phyloP scores from a whole-genome alignment of 176 grass and related monocot genomes.

The Rhipidocladum racemiflorum region DNA sequence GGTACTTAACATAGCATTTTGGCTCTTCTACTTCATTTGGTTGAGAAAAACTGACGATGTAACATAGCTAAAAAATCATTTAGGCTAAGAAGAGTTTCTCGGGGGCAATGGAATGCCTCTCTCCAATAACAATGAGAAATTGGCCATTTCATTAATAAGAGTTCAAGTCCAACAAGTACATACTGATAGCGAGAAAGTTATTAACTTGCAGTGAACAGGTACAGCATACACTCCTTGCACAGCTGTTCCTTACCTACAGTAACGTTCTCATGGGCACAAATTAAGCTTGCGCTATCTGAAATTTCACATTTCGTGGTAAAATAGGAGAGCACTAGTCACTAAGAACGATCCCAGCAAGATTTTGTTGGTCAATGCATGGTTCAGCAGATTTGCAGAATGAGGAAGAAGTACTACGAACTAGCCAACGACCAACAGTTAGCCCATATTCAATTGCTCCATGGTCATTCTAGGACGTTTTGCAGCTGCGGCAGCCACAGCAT shows the following conservation, averaged over 20 bases:
- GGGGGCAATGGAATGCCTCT: not conserved
- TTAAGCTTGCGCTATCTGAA: not conserved
- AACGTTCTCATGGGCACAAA: not conserved
- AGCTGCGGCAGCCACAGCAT: constrained; percentile 46
- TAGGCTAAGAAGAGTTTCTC: not conserved
- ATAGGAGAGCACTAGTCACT: not conserved
- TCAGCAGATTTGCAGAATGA: not conserved
- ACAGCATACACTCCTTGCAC: not conserved
- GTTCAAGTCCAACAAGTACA: no score
- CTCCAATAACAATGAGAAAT: not conserved
- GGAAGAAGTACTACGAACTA: not conserved
- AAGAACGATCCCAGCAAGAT: constrained; percentile 4
- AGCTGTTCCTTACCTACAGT: not conserved
- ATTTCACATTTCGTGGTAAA: constrained; percentile 16
- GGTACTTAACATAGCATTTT: no score
- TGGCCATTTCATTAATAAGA: no score
- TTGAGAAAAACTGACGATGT: no score
- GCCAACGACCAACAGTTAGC: not conserved
- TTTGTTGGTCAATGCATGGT: constrained; percentile 14
- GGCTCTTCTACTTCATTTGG: no score
- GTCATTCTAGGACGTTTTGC: constrained; percentile 54
- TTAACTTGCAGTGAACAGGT: not conserved
- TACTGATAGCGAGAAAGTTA: not conserved
- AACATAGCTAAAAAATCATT: no score
- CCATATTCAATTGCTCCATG: constrained; percentile 47